Evolutionary conservation across 2,329 filamentous ascomycete genomes (phyloP).

Genomic region (Fusarium sambucinum): DNA sequence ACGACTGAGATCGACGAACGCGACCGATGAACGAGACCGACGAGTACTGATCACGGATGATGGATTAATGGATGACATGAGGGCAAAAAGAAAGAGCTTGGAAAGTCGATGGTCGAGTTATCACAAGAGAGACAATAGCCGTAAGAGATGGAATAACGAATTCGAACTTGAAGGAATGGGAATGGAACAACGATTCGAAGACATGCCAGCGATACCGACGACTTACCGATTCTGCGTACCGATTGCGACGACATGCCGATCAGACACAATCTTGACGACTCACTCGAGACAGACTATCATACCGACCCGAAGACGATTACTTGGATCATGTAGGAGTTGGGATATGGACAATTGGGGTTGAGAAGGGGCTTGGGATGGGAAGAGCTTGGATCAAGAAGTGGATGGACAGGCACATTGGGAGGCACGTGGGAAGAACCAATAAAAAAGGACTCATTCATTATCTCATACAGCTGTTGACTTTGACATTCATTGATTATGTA

Average conservation of each 20-base stretch:
- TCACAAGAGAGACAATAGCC: neutral
- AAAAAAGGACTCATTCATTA: neutral
- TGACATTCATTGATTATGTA: neutral
- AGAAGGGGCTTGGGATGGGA: neutral
- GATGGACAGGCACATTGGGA: no score
- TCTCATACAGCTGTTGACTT: neutral
- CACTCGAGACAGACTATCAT: neutral
- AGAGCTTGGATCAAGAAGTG: neutral
- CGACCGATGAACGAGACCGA: neutral
- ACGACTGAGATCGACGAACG: neutral
- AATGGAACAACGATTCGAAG: neutral
- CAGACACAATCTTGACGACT: accelerated
- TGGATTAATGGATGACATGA: neutral
- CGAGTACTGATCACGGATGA: neutral
- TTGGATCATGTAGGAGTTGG: neutral
- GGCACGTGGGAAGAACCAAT: neutral
- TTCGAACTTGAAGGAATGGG: neutral
- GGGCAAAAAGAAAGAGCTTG: neutral
- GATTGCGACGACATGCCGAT: neutral
- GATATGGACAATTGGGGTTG: neutral
- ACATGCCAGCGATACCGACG: neutral
- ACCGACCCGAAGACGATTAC: neutral
- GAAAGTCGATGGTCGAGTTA: neutral
- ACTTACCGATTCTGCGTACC: neutral
- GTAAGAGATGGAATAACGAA: neutral